Percentiles rank a stretch among this genome's conserved stretches.
These are phyloP conservation scores for Rhododendron simsii DNA, from an alignment of 148 eudicot genomes.

Conservation along the genomic window DNA sequence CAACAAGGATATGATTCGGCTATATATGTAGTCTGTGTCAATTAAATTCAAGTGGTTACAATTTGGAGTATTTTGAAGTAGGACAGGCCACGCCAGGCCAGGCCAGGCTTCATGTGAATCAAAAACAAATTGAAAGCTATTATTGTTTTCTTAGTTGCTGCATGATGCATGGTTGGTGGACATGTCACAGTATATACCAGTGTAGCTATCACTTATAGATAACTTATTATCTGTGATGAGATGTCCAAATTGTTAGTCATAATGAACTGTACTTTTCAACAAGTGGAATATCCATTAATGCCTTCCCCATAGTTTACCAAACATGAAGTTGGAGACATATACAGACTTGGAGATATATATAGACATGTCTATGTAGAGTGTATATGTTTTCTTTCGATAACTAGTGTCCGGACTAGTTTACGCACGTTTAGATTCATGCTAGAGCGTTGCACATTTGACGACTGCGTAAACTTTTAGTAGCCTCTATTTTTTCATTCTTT, in stretches of 20 bases:
- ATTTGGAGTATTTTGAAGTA: background rate
- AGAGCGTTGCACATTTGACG: background rate
- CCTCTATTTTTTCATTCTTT: background rate
- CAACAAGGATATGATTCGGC: background rate
- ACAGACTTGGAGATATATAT: background rate
- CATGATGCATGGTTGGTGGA: background rate
- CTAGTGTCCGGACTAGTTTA: too few species aligned
- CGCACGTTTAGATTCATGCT: background rate
- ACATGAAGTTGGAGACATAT: background rate
- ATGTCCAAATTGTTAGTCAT: background rate
- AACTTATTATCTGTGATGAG: background rate
- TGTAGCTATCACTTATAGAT: background rate
- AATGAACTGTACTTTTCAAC: too few species aligned
- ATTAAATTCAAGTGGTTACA: background rate
- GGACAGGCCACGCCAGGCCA: background rate
- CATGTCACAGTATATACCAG: background rate
- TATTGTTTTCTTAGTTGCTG: background rate
- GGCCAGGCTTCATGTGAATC: background rate
- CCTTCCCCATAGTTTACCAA: background rate
- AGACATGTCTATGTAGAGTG: background rate
- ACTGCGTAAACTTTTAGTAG: background rate
- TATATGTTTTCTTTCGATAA: too few species aligned
- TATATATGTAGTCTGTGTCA: too few species aligned
- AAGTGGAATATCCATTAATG: background rate
- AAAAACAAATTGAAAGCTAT: background rate